phyloP scores from a whole-genome alignment of 768 basidiomycete species.

The Amanita rimosa region DNA sequence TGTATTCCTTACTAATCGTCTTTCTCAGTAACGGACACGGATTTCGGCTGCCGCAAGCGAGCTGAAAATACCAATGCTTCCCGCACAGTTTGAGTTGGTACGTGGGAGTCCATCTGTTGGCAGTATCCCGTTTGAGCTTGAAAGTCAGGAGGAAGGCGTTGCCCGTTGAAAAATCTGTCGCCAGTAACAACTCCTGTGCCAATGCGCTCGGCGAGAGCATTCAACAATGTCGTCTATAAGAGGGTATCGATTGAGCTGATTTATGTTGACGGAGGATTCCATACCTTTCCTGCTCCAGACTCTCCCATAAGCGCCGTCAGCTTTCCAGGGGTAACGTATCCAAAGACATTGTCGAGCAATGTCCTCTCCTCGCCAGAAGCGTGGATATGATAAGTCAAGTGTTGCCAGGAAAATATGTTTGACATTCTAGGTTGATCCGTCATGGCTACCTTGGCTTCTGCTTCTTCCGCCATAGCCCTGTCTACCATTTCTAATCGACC shows the following conservation, averaged over 20 bases:
- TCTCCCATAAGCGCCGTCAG: constrained; percentile 70
- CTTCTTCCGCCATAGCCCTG: constrained; percentile 10
- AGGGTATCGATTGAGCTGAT: not conserved
- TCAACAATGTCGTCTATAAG: constrained; percentile 44
- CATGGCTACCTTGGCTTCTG: constrained; percentile 19
- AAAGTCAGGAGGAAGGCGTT: constrained; percentile 41
- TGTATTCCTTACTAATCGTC: constrained; percentile 51
- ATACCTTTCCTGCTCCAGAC: constrained; percentile 36
- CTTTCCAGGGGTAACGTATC: constrained; percentile 74
- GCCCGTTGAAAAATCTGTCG: constrained; percentile 45
- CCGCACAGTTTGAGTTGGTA: constrained; percentile 63
- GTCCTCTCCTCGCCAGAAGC: constrained; percentile 32
- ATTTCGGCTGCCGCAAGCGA: constrained; percentile 60
- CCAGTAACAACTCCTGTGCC: constrained; percentile 37
- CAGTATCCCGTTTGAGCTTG: constrained; percentile 72
- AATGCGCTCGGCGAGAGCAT: constrained; percentile 42
- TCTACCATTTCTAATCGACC: constrained; percentile 6
- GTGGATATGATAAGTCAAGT: constrained; percentile 55
- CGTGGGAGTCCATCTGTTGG: constrained; percentile 79
- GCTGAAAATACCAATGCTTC: constrained; percentile 79
- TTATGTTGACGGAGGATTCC: constrained; percentile 13
- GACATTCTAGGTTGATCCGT: constrained; percentile 31
- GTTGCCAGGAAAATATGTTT: constrained; percentile 74
- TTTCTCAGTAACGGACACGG: constrained; percentile 58
- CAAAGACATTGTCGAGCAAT: constrained; percentile 64